A percentile compares a stretch with the other conserved stretches of the same genome.
Conservation (phyloP, 139 green algal species). For the Tetradesmus obliquus region DNA sequence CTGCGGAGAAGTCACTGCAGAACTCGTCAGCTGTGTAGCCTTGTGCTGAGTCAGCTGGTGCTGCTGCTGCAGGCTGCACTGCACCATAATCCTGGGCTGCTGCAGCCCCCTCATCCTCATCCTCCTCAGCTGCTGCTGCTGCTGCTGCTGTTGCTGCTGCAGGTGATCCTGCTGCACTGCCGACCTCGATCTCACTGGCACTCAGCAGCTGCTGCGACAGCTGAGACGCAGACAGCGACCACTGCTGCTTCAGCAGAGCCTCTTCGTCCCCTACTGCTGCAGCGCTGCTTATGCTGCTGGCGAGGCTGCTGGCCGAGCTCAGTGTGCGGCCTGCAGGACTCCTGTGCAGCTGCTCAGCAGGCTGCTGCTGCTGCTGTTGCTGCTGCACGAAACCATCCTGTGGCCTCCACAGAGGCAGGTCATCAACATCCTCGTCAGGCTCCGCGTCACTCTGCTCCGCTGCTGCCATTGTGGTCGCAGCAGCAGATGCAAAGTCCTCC, state of each 20-base stretch:
- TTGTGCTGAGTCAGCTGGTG: conserved; percentile 15
- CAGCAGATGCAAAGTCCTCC: conserved; percentile 11
- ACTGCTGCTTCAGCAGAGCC: neutral
- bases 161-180: neutral
- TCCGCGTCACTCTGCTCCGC: neutral
- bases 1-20: neutral
- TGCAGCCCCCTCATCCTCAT: neutral
- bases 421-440: neutral
- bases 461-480: neutral
- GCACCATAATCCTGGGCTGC: neutral
- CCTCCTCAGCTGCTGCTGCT: conserved; percentile 3
- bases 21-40: conserved; percentile 15
- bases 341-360: neutral
- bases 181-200: neutral
- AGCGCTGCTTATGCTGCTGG: neutral
- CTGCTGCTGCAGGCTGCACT: neutral
- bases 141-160: neutral
- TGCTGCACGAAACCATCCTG: neutral
- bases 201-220: conserved; percentile 8
- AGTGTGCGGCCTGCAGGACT: too few relatives aligned
- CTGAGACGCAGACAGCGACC: conserved; percentile 5
- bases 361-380: neutral
- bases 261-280: neutral
- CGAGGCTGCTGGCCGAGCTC: neutral
- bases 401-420: neutral